Evolutionary conservation across 1,284 basidiomycete genomes (phyloP).

Genomic region (Phylloboletellus chloephorus): DNA sequence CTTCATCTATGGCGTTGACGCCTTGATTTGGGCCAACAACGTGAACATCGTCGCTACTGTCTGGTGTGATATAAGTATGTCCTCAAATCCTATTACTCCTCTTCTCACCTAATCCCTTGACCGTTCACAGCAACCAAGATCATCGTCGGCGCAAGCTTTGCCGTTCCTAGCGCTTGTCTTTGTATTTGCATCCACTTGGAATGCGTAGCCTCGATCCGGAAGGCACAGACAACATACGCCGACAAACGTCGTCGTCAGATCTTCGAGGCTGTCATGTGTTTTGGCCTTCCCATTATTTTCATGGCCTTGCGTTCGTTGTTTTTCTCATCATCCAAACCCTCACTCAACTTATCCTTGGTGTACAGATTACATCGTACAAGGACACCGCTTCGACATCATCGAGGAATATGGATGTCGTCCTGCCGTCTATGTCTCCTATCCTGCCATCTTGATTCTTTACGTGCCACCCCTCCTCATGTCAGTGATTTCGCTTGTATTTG

Average conservation of each 20-base stretch:
- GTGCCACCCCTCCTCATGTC: slow-evolving; percentile 30
- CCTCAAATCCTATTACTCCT: neutral
- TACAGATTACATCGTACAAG: slow-evolving; percentile 41
- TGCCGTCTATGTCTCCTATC: slow-evolving; percentile 32
- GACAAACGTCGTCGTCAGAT: slow-evolving; percentile 33
- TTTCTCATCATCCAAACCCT: neutral
- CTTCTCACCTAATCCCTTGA: slow-evolving; percentile 1
- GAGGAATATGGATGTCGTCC: slow-evolving; percentile 35
- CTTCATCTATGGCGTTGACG: slow-evolving; percentile 47
- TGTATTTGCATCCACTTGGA: slow-evolving; percentile 41
- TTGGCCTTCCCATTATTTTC: slow-evolving; percentile 38
- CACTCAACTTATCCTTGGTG: neutral
- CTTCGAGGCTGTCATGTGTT: slow-evolving; percentile 41
- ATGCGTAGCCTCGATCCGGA: slow-evolving; percentile 35
- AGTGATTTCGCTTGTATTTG: slow-evolving; percentile 19
- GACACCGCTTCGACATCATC: slow-evolving; percentile 37
- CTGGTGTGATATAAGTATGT: slow-evolving; percentile 65
- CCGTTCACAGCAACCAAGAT: slow-evolving; percentile 36
- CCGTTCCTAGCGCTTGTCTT: slow-evolving; percentile 43
- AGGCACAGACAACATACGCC: slow-evolving; percentile 24
- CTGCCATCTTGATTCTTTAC: slow-evolving; percentile 33
- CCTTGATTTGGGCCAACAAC: slow-evolving; percentile 49
- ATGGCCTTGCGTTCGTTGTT: slow-evolving; percentile 43
- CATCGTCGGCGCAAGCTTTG: slow-evolving; percentile 35
- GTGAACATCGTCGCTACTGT: slow-evolving; percentile 37